Percentiles rank a stretch among this genome's conserved stretches.
These are phyloP conservation scores for Pinus tabuliformis DNA, from an alignment of 75 land plant species.

Conservation along the genomic window DNA sequence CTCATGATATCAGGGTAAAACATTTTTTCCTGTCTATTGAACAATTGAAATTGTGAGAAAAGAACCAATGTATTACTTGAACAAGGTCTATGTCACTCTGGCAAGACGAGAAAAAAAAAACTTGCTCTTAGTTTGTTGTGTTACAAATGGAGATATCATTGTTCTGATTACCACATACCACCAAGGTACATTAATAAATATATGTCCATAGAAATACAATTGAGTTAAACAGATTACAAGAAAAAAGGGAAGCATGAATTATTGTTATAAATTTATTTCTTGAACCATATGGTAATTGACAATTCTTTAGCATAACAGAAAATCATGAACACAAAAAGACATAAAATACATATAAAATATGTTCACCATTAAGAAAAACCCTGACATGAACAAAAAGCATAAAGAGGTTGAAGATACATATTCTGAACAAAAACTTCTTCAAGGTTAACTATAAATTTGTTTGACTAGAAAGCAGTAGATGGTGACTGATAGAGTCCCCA, in stretches of 20 bases:
- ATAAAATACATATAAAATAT: neutral
- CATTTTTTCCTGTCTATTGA: neutral
- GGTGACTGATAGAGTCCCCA: no score
- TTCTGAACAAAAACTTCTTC: no score
- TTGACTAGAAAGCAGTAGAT: no score
- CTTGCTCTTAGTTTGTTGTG: conserved; percentile 63
- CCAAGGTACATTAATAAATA: conserved; percentile 78
- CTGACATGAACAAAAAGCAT: no score
- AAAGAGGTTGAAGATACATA: no score
- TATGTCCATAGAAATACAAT: conserved; percentile 25
- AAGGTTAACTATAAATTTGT: no score
- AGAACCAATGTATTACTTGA: conserved; percentile 43
- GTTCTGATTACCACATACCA: conserved; percentile 62
- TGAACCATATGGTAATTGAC: neutral
- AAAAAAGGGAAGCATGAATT: neutral
- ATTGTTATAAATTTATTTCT: neutral
- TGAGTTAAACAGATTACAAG: neutral
- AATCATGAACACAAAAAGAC: no score
- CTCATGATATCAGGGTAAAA: neutral
- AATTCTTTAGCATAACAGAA: neutral
- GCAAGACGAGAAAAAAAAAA: conserved; percentile 68
- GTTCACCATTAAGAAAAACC: no score
- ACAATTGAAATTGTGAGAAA: neutral
- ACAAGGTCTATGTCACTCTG: conserved; percentile 53
- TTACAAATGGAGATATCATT: conserved; percentile 57